Conservation (phyloP, 2,329 filamentous ascomycete species). For the Cercospora sesami region DNA sequence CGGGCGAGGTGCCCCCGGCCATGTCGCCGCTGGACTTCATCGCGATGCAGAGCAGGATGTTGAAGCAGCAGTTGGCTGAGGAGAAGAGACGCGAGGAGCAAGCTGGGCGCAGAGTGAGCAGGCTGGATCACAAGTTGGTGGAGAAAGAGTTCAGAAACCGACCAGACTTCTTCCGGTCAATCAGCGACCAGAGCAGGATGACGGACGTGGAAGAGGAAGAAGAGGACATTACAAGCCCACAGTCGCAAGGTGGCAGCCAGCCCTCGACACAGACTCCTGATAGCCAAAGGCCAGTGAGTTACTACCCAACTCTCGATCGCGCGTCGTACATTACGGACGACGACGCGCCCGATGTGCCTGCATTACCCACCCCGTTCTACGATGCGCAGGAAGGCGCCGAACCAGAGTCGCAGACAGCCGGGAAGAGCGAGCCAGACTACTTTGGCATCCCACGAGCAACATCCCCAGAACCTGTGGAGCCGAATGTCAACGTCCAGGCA, state of each 20-base stretch:
- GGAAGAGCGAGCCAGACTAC: conserved; percentile 38
- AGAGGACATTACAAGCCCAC: conserved; percentile 47
- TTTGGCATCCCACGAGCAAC: conserved; percentile 49
- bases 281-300: conserved; percentile 39
- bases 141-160: conserved; percentile 77
- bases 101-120: conserved; percentile 76
- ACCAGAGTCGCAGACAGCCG: conserved; percentile 11
- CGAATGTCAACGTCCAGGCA: conserved; percentile 45
- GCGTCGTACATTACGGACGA: conserved; percentile 24
- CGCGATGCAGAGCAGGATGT: conserved; percentile 81
- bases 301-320: conserved; percentile 38
- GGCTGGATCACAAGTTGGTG: conserved; percentile 78
- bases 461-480: conserved; percentile 49
- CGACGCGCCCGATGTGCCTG: conserved; percentile 20
- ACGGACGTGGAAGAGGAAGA: conserved; percentile 44
- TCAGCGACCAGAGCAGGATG: conserved; percentile 57
- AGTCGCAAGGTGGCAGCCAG: conserved; percentile 10
- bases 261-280: conserved; percentile 30
- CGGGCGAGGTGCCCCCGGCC: conserved; percentile 73
- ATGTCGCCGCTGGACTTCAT: conserved; percentile 95
- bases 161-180: conserved; percentile 76
- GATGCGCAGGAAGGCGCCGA: conserved; percentile 29
- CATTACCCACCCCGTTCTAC: conserved; percentile 29
- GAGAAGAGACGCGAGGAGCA: conserved; percentile 70
- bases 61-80: conserved; percentile 59